Evolutionary conservation across 176 grass and related monocot species (phyloP).

Genomic region (Avena insularis): DNA sequence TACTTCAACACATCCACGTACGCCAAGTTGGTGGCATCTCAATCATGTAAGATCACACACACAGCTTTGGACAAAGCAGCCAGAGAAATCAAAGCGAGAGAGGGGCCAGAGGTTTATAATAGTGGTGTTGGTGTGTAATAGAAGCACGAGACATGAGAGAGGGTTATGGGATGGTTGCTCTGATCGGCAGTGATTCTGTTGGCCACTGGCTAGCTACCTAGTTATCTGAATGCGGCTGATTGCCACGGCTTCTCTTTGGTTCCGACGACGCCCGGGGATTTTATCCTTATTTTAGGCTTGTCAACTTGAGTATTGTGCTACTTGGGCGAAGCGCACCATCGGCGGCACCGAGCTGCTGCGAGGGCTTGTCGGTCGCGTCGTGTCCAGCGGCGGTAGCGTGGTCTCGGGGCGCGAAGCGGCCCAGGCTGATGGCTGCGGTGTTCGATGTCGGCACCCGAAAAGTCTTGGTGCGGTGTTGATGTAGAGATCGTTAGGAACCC

Average conservation of each 20-base stretch:
- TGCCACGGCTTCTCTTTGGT: background rate
- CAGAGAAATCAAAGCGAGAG: background rate
- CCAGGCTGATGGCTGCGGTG: too few relatives aligned
- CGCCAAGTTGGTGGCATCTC: background rate
- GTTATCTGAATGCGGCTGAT: slow-evolving; percentile 35
- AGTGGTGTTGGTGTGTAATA: background rate
- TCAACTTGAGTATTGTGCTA: background rate
- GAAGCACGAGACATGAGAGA: slow-evolving; percentile 26
- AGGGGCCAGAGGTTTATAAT: background rate
- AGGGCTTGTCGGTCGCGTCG: too few relatives aligned
- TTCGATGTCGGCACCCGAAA: too few relatives aligned
- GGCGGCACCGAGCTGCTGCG: too few relatives aligned
- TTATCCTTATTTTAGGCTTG: slow-evolving; percentile 18
- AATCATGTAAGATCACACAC: slow-evolving; percentile 27
- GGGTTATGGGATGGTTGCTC: slow-evolving; percentile 31
- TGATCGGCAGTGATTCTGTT: slow-evolving; percentile 45
- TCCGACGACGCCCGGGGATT: slow-evolving; percentile 4
- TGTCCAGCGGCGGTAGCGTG: too few relatives aligned
- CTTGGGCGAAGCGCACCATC: too few relatives aligned
- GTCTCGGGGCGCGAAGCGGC: too few relatives aligned
- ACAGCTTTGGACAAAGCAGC: slow-evolving; percentile 17
- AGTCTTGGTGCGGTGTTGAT: too few relatives aligned
- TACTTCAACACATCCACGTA: background rate
- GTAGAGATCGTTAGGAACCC: too few relatives aligned
- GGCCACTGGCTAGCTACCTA: background rate